Conservation (phyloP, 495 filamentous ascomycete species). For the Astrothelium subdiscretum region DNA sequence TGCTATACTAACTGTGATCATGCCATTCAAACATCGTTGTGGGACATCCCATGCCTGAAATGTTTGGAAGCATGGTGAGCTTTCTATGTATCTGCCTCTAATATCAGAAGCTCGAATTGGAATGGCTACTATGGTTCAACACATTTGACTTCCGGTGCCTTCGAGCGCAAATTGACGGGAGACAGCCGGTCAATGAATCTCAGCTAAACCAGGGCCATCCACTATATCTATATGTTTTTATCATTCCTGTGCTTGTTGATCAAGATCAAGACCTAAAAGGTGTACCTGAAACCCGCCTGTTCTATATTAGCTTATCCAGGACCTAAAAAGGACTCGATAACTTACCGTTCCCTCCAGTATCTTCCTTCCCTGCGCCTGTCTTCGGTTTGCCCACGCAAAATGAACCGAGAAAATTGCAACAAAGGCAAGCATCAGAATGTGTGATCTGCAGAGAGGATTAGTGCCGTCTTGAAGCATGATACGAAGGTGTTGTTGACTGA, state of each 20-base stretch:
- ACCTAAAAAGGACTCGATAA: not conserved
- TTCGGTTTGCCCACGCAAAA: conserved; percentile 49
- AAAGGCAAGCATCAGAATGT: conserved; percentile 53
- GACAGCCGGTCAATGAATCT: not conserved
- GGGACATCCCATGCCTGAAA: too few relatives aligned
- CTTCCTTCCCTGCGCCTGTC: conserved; percentile 35
- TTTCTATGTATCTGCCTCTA: too few relatives aligned
- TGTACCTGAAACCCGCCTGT: conserved; percentile 10
- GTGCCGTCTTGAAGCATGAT: not conserved
- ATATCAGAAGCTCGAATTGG: too few relatives aligned
- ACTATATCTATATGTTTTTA: too few relatives aligned
- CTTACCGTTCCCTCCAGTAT: conserved; percentile 44
- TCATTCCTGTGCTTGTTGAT: not conserved
- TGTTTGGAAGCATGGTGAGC: too few relatives aligned
- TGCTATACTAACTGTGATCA: too few relatives aligned
- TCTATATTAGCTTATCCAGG: not conserved
- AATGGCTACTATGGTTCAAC: too few relatives aligned
- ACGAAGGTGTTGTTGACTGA: conserved; percentile 19
- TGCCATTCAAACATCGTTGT: too few relatives aligned
- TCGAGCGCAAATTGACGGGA: too few relatives aligned
- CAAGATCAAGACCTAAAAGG: not conserved
- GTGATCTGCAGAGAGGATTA: conserved; percentile 33
- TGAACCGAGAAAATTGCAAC: conserved; percentile 48
- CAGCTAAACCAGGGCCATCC: too few relatives aligned
- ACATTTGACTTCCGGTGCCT: too few relatives aligned